Percentiles rank a stretch among this genome's conserved stretches.
Conservation (phyloP, 2,329 filamentous ascomycete genomes). For the Pestalotiopsis sp. region DNA sequence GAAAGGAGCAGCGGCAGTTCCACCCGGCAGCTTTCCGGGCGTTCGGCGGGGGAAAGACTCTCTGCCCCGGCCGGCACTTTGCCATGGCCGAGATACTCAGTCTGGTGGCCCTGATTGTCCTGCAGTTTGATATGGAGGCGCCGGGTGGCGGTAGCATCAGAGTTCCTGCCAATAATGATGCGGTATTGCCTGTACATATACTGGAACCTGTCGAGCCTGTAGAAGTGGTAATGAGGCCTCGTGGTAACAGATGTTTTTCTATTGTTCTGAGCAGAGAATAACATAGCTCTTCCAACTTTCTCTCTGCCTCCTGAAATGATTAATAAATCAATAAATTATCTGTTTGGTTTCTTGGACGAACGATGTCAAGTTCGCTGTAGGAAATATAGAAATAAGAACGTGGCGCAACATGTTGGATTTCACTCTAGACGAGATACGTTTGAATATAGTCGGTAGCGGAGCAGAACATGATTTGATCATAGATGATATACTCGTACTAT, state of each 20-base stretch:
- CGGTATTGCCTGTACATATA: conserved; percentile 33
- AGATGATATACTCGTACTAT: too few relatives aligned
- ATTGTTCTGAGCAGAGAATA: not conserved
- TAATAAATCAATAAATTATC: too few relatives aligned
- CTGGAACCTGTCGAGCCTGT: conserved; percentile 29
- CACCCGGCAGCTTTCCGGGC: conserved; percentile 37
- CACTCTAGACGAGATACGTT: too few relatives aligned
- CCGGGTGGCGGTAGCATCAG: conserved; percentile 21
- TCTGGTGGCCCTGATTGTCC: conserved; percentile 32
- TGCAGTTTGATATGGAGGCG: conserved; percentile 32
- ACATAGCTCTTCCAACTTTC: not conserved
- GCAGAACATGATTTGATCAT: too few relatives aligned
- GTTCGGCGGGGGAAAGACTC: conserved; percentile 41
- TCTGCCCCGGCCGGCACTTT: conserved; percentile 42
- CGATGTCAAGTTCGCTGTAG: too few relatives aligned
- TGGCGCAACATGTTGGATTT: too few relatives aligned
- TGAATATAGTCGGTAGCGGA: too few relatives aligned
- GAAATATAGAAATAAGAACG: too few relatives aligned
- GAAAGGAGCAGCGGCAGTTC: conserved; percentile 14
- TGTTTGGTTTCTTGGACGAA: too few relatives aligned
- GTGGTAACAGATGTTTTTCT: not conserved
- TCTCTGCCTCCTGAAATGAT: too few relatives aligned
- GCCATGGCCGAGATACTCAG: conserved; percentile 40
- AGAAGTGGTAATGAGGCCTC: not conserved
- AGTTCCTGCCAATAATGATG: conserved; percentile 31